Conservation (phyloP, 495 filamentous ascomycete species). For the Opeltia flavorubescens region DNA sequence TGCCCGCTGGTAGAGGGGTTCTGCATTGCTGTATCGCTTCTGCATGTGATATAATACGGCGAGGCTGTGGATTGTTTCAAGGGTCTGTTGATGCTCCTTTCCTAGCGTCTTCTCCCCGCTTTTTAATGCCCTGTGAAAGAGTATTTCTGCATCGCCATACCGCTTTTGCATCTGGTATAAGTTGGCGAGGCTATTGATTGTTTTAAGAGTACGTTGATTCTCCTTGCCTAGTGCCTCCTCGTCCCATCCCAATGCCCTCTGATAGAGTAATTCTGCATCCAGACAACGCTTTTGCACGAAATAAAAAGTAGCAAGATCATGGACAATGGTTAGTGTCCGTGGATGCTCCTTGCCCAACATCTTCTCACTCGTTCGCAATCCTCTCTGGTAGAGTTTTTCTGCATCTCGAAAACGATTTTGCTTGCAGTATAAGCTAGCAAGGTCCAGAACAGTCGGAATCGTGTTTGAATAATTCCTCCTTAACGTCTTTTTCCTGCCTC, state of each 20-base stretch:
- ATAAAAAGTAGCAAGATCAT: not conserved
- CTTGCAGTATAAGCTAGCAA: conserved; percentile 1
- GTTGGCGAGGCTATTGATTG: conserved; percentile 17
- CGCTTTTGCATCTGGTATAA: conserved; percentile 18
- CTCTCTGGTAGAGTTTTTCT: conserved; percentile 13
- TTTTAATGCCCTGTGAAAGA: conserved; percentile 23
- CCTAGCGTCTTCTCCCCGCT: conserved; percentile 24
- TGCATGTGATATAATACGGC: conserved; percentile 17
- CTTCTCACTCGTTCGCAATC: conserved; percentile 9
- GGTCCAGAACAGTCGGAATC: conserved; percentile 2
- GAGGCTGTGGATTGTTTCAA: conserved; percentile 25
- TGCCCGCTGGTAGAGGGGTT: conserved; percentile 22
- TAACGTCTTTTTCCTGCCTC: conserved; percentile 8
- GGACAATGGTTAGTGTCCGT: conserved; percentile 2
- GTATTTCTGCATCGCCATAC: conserved; percentile 21
- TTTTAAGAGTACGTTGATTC: conserved; percentile 20
- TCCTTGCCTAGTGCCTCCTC: conserved; percentile 25
- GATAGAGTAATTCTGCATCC: conserved; percentile 21
- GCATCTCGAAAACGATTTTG: conserved; percentile 18
- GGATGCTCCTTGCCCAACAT: conserved; percentile 12
- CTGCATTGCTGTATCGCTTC: conserved; percentile 22
- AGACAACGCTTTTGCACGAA: not conserved
- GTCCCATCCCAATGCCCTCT: conserved; percentile 19
- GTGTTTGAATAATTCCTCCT: conserved; percentile 11
- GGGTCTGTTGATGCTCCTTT: conserved; percentile 21